These are phyloP conservation scores for Spinellus fusiger DNA, from an alignment of 192 early-diverging fungal genomes.

Conservation along the genomic window DNA sequence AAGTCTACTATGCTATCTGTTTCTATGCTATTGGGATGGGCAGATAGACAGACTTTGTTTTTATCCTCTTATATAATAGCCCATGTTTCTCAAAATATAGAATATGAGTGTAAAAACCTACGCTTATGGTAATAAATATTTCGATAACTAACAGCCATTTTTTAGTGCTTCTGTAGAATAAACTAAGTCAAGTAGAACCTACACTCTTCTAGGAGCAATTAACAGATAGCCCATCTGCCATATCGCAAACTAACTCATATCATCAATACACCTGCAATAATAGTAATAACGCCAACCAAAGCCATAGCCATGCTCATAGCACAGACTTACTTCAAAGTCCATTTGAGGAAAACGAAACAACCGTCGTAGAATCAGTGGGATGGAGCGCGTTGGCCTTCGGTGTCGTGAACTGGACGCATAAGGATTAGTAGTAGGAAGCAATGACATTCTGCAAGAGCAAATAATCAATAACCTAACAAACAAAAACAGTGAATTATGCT, in stretches of 20 bases:
- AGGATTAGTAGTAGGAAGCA: conserved; percentile 13
- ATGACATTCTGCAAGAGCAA: conserved; percentile 23
- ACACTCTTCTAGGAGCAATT: conserved; percentile 79
- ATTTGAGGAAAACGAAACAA: conserved; percentile 65
- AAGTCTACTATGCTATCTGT: no score
- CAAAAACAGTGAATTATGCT: not conserved
- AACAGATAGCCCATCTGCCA: conserved; percentile 87
- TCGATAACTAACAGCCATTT: conserved; percentile 60
- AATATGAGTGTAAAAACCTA: conserved; percentile 31
- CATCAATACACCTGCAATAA: no score
- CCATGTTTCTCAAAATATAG: not conserved
- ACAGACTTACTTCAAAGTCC: conserved; percentile 59
- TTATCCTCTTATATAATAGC: not conserved
- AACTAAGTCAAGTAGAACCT: conserved; percentile 24
- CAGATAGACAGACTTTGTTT: no score
- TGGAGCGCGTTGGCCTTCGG: conserved; percentile 22
- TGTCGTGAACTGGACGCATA: conserved; percentile 4
- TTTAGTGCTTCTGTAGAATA: not conserved
- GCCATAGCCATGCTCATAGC: no score
- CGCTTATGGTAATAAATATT: conserved; percentile 97
- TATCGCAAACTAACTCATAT: conserved; percentile 73
- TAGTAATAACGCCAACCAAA: no score
- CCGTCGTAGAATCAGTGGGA: conserved; percentile 49
- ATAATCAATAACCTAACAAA: not conserved
- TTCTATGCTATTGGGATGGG: no score